Evolutionary conservation across 2,329 filamentous ascomycete species (phyloP).

Genomic region (Fusarium camptoceras): DNA sequence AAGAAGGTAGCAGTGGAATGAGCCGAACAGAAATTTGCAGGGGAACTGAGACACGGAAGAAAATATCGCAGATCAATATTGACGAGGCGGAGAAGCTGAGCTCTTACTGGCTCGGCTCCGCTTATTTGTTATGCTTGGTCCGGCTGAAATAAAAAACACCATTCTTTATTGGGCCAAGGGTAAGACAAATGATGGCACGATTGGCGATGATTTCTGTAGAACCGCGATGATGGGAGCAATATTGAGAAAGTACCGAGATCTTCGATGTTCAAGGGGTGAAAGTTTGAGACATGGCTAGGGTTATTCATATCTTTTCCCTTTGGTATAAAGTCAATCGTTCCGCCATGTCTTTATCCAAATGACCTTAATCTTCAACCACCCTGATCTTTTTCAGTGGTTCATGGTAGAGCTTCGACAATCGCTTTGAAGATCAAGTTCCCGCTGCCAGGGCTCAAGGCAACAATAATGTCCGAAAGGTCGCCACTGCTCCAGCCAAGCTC

Average conservation of each 20-base stretch:
- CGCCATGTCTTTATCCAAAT: background rate
- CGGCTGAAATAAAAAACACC: background rate
- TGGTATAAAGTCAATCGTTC: background rate
- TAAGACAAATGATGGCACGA: background rate
- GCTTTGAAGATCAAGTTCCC: too few species aligned
- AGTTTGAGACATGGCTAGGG: background rate
- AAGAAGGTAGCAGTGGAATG: background rate
- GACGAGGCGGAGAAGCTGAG: rapidly evolving
- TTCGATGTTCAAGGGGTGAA: background rate
- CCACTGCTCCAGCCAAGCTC: background rate
- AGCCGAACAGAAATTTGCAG: background rate
- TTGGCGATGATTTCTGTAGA: background rate
- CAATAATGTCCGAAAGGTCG: background rate
- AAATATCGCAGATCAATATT: background rate
- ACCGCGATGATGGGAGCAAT: background rate
- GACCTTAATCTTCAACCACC: too few species aligned
- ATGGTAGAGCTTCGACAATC: too few species aligned
- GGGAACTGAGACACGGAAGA: background rate
- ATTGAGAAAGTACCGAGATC: rapidly evolving
- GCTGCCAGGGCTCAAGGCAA: too few species aligned
- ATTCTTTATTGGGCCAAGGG: rapidly evolving
- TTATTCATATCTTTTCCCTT: background rate
- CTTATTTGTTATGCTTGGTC: background rate
- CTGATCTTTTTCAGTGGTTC: background rate
- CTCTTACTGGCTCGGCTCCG: background rate